Base-by-base conservation (phyloP, 1,284 basidiomycete genomes). In the Cerioporus squamosus region DNA sequence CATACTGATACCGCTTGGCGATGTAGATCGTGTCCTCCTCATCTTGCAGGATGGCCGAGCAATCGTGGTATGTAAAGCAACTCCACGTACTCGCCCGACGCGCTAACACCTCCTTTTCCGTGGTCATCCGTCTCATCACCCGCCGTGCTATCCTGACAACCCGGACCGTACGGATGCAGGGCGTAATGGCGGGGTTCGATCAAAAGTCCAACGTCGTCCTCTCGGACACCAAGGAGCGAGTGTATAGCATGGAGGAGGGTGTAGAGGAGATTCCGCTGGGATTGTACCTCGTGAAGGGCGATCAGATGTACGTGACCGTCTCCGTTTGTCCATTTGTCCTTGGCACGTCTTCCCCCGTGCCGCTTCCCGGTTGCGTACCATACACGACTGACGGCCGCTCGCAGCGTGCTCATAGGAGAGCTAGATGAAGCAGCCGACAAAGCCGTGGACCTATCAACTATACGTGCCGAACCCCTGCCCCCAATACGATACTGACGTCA, bases 181-280 rank as follows among this genome's bases (percentile, higher is more conserved):
- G 95, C 66, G 83, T 88, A 31, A 83, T 98, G 73, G 90, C 90
- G 59, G 95, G 95, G 52, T 95, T 86, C 71, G 95, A 98, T 80
- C 88, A 94, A 75, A 93, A 93, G 74, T 94, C 93, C 42, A 97
- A 97, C 73, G 85, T 97, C 66, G 94, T 97, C 61, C 84, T 98
- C 48, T 90, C 94, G 20, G 91, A 95, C 71, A 92, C 89, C 54
- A 93, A 91, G 69, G 95, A 98, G 73, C 86, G 95, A 65, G 89
- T 97, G 36, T 97, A 93, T 74, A 93, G 91, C 68, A 75, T 84
- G 55, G 96, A 99, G 17, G 91, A 93, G 69, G 92, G 92, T 22
- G 95, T 98, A 31, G 94, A 98, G 75, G 95, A 98, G 79, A 88
- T 97, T 12, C 91, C 94, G 0, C 79, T 99, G n/a, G 97, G 97